These are phyloP conservation scores for Curvularia eragrostidis DNA, from an alignment of 2,329 filamentous ascomycete species.

Conservation along the genomic window DNA sequence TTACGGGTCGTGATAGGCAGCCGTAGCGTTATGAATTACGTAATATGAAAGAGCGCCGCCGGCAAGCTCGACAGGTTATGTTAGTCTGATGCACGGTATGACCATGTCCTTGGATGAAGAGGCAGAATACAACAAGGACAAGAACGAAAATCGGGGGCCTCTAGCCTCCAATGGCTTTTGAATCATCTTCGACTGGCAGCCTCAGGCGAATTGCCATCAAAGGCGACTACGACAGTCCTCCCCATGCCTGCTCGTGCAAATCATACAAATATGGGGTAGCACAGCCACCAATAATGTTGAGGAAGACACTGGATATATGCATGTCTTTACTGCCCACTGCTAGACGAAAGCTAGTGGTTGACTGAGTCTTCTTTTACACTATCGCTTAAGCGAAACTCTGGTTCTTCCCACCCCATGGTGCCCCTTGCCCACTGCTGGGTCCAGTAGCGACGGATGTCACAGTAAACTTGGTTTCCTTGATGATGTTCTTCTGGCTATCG, in stretches of 20 bases:
- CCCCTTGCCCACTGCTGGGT: background rate
- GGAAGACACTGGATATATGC: background rate
- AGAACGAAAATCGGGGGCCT: background rate
- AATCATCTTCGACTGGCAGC: background rate
- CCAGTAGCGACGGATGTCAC: conserved; percentile 16
- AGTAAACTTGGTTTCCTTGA: conserved; percentile 46
- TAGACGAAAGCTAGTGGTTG: background rate
- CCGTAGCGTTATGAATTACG: background rate
- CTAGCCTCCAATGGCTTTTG: background rate
- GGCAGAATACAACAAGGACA: background rate
- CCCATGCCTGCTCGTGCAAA: background rate
- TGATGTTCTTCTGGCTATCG: conserved; percentile 50
- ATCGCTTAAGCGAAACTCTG: conserved; percentile 22
- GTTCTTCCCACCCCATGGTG: conserved; percentile 3
- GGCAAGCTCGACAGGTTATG: background rate
- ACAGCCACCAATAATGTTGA: no score
- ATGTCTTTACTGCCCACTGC: background rate
- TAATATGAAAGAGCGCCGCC: conserved; percentile 1
- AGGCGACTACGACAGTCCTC: background rate
- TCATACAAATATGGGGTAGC: background rate
- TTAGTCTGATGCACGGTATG: background rate
- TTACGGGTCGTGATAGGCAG: background rate
- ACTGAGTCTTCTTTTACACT: background rate
- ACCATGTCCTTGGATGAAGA: background rate
- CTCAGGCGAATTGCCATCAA: background rate